Conservation (phyloP, 768 basidiomycete species). For the Roridomyces roridus region DNA sequence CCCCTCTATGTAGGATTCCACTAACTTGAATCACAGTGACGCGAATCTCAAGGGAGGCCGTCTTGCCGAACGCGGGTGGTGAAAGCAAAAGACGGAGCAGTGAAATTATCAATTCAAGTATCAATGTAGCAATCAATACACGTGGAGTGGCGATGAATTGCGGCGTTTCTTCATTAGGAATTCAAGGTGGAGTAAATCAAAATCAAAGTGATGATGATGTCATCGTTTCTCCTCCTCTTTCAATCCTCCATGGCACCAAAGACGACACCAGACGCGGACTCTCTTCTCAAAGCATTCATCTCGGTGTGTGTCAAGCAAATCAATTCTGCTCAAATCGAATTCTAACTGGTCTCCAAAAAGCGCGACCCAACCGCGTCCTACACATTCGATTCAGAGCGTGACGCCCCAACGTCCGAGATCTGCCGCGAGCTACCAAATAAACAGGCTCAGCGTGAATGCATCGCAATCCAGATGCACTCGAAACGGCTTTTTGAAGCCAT, state of each 20-base stretch:
- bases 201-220: constrained; percentile 5
- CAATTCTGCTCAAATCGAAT: background rate
- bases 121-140: no score
- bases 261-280: constrained; percentile 16
- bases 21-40: constrained; percentile 48
- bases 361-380: constrained; percentile 56
- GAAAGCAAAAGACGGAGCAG: no score
- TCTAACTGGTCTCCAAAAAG: constrained; percentile 33
- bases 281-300: constrained; percentile 31
- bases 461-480: constrained; percentile 66
- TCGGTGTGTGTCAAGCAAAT: constrained; percentile 36
- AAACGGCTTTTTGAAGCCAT: constrained; percentile 71
- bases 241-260: background rate
- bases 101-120: no score
- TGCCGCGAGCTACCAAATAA: constrained; percentile 51
- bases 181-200: background rate
- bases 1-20: background rate
- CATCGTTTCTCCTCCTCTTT: background rate
- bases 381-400: constrained; percentile 68
- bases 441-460: constrained; percentile 52
- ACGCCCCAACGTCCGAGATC: constrained; percentile 60
- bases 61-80: constrained; percentile 73
- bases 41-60: constrained; percentile 73
- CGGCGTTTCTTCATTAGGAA: no score
- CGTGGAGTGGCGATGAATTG: no score